Conservation (phyloP, 2,329 filamentous ascomycete species). For the Hypomyces rosellus region DNA sequence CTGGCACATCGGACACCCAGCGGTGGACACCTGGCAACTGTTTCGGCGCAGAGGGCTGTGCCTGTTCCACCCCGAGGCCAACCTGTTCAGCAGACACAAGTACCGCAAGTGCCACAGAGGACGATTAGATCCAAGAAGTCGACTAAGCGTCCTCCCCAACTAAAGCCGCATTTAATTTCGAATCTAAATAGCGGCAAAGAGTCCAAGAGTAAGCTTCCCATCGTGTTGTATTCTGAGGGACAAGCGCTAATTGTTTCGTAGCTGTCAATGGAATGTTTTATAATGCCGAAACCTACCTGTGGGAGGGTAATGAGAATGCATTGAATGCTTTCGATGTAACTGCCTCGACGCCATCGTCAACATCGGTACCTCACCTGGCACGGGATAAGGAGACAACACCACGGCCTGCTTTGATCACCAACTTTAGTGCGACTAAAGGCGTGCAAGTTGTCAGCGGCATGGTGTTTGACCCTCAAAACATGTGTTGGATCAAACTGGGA, state of each 20-base stretch:
- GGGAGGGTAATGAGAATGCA: conserved; percentile 94
- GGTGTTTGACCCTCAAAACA: conserved; percentile 94
- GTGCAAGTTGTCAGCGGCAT: conserved; percentile 95
- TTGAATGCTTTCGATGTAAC: conserved; percentile 70
- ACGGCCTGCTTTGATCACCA: conserved; percentile 78
- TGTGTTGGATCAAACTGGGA: conserved; percentile 91
- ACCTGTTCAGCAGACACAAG: conserved; percentile 34
- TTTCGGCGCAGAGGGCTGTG: conserved; percentile 49
- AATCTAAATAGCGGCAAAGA: conserved; percentile 70
- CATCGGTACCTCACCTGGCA: conserved; percentile 33
- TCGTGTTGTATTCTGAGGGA: neutral
- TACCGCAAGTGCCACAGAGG: conserved; percentile 32
- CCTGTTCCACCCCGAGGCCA: conserved; percentile 47
- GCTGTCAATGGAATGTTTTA: conserved; percentile 94
- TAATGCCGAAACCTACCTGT: conserved; percentile 77
- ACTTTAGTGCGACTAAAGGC: conserved; percentile 76
- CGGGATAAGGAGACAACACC: conserved; percentile 55
- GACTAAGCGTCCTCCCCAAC: conserved; percentile 53
- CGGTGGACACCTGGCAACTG: conserved; percentile 45
- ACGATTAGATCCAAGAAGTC: conserved; percentile 49
- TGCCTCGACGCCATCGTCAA: conserved; percentile 46
- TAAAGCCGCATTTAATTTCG: conserved; percentile 83
- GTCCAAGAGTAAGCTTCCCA: conserved; percentile 62
- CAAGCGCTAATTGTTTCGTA: conserved; percentile 34
- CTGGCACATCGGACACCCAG: conserved; percentile 54